phyloP scores from a whole-genome alignment of 176 grass and related monocot genomes.

The Hordeum vulgare region MorexV3_pseudomolecules_assembly NC_058521.1:515311016-515311515 shows the following conservation, averaged over 20 bases:
- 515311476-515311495: constrained; percentile 13
- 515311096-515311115: neutral
- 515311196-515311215: constrained; percentile 11
- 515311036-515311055: neutral
- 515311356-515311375: neutral
- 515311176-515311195: neutral
- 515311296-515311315: neutral
- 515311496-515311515: neutral
- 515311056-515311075: neutral
- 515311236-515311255: neutral
- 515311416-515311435: too few relatives aligned
- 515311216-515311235: neutral
- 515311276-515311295: constrained; percentile 34
- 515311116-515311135: neutral
- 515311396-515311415: neutral
- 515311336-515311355: neutral
- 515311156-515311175: neutral
- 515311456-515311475: neutral
- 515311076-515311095: neutral
- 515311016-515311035: neutral
- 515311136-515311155: neutral
- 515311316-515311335: neutral
- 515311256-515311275: constrained; percentile 1
- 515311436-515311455: neutral
- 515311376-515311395: neutral